These are phyloP conservation scores for Athelia psychrophila DNA, from an alignment of 1,284 basidiomycete species.

Conservation along the genomic window DNA sequence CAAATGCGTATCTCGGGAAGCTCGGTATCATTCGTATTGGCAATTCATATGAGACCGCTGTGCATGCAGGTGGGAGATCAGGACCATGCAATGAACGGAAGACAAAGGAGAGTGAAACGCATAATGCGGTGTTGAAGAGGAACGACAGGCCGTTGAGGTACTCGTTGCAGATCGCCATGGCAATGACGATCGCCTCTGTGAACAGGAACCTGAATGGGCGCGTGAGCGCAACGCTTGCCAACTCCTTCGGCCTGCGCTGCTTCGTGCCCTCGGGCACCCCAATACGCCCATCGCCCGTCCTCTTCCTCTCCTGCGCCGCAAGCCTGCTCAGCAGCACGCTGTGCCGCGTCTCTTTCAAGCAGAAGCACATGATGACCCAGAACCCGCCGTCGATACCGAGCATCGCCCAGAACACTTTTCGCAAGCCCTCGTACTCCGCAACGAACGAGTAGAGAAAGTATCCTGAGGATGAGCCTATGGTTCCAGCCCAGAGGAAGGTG, in stretches of 20 bases:
- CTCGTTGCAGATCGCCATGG: slow-evolving; percentile 50
- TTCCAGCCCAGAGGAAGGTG: too few species aligned
- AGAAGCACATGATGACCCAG: slow-evolving; percentile 28
- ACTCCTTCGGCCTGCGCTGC: too few species aligned
- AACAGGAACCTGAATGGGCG: slow-evolving; percentile 29
- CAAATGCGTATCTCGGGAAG: too few species aligned
- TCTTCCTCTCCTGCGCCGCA: slow-evolving; percentile 44
- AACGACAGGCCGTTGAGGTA: slow-evolving; percentile 57
- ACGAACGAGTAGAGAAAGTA: too few species aligned
- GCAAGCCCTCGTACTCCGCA: too few species aligned
- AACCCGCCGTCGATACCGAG: neutral
- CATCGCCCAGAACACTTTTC: too few species aligned
- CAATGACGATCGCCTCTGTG: slow-evolving; percentile 30
- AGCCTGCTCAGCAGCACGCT: slow-evolving; percentile 53
- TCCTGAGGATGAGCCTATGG: too few species aligned
- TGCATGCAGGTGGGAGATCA: slow-evolving; percentile 35
- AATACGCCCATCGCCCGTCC: too few species aligned
- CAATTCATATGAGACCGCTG: slow-evolving; percentile 44
- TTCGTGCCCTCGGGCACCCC: too few species aligned
- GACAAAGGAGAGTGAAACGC: slow-evolving; percentile 25
- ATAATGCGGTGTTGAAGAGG: slow-evolving; percentile 23
- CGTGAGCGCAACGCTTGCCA: slow-evolving; percentile 48
- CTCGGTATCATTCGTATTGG: too few species aligned
- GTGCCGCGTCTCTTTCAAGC: slow-evolving; percentile 42
- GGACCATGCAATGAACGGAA: slow-evolving; percentile 41